Conservation (phyloP, 78 protist genomes). For the Guillardia theta region DNA sequence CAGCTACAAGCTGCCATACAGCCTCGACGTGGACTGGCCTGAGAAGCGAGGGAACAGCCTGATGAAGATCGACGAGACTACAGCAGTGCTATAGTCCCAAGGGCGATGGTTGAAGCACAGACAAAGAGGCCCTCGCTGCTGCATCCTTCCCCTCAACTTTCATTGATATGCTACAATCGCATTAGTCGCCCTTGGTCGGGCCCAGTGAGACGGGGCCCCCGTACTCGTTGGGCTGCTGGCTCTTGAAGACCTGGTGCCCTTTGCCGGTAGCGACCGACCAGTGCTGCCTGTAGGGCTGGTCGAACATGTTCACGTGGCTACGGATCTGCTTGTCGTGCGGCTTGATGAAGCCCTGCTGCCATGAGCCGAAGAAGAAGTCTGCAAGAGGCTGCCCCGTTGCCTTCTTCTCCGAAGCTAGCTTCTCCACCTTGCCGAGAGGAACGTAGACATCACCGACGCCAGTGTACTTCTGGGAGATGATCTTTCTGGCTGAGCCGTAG, state of each 20-base stretch:
- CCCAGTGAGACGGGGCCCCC: neutral
- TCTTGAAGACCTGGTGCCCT: neutral
- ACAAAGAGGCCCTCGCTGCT: too few species aligned
- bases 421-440: neutral
- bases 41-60: neutral
- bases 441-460: conserved; percentile 29
- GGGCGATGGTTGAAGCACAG: too few species aligned
- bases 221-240: neutral
- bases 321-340: neutral
- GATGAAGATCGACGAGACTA: neutral
- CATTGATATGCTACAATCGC: too few species aligned
- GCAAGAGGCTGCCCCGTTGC: conserved; percentile 6
- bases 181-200: neutral
- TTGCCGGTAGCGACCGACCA: neutral
- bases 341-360: conserved; percentile 26
- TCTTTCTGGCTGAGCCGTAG: neutral
- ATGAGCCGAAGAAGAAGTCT: conserved; percentile 25
- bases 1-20: neutral
- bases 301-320: conserved; percentile 4
- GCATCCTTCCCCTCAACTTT: too few species aligned
- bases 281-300: conserved; percentile 43
- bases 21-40: neutral
- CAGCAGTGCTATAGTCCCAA: too few species aligned
- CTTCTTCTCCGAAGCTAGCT: neutral
- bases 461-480: neutral